phyloP scores from a whole-genome alignment of 257 asterid species.

The Fraxinus pennsylvanica region DNA sequence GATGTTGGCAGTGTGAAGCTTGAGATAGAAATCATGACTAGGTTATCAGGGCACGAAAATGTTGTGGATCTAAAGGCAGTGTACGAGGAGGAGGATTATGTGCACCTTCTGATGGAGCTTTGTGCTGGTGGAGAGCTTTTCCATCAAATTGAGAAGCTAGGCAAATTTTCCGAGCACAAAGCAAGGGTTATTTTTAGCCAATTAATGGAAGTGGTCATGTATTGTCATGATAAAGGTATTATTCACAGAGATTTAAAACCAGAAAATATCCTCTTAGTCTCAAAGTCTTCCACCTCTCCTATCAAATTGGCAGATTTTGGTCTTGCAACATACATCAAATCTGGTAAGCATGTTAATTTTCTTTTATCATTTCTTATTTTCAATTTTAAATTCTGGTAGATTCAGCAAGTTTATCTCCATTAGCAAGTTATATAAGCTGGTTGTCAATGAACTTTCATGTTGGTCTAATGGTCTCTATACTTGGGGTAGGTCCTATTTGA shows the following conservation, averaged over 20 bases:
- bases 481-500: not conserved
- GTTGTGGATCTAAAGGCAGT: conserved; percentile 69
- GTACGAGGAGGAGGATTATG: conserved; percentile 57
- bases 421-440: not conserved
- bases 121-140: conserved; percentile 72
- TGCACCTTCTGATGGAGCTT: conserved; percentile 66
- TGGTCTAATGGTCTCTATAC: not conserved
- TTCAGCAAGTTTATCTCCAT: not conserved
- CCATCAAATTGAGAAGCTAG: conserved; percentile 52
- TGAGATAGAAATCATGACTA: conserved; percentile 58
- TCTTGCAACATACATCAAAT: conserved; percentile 51
- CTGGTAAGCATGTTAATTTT: conserved; percentile 35
- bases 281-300: conserved; percentile 44
- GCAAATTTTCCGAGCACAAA: conserved; percentile 48
- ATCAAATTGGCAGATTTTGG: conserved; percentile 70
- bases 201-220: conserved; percentile 53
- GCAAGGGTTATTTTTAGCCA: conserved; percentile 48
- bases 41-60: conserved; percentile 53
- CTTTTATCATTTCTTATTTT: not conserved
- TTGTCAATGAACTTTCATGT: not conserved
- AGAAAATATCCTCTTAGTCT: conserved; percentile 51
- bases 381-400: not conserved
- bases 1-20: conserved; percentile 59
- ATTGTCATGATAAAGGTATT: conserved; percentile 56
- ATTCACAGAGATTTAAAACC: conserved; percentile 67